Percentiles rank a stretch among this genome's conserved stretches.
Evolutionary conservation across 2,329 filamentous ascomycete genomes (phyloP).

Genomic region (Sporothrix luriei): DNA sequence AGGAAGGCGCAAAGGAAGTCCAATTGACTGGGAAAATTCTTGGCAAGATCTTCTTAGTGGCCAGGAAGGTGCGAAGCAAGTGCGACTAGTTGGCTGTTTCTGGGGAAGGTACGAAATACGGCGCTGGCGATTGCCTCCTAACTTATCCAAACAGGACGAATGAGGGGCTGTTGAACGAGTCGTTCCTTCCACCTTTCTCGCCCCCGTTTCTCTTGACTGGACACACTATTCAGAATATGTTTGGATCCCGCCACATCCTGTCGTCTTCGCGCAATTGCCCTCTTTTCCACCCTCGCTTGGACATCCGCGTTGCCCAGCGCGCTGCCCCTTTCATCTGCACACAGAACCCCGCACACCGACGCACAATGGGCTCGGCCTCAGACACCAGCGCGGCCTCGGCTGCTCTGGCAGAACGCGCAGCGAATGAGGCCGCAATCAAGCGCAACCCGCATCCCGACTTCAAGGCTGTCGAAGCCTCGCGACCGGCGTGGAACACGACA

Average conservation of each 20-base stretch:
- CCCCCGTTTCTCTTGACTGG: background rate
- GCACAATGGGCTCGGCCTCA: slow-evolving; percentile 15
- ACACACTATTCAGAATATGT: background rate
- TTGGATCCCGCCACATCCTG: background rate
- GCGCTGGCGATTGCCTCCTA: slow-evolving; percentile 13
- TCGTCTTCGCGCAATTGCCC: slow-evolving; percentile 3
- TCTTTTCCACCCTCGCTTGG: slow-evolving; percentile 9
- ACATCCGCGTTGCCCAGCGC: slow-evolving; percentile 2
- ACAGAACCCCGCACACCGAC: background rate
- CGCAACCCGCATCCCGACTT: slow-evolving; percentile 76
- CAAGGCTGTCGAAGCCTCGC: slow-evolving; percentile 67
- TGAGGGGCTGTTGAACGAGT: background rate
- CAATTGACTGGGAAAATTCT: background rate
- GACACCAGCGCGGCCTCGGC: slow-evolving; percentile 10
- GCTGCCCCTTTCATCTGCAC: background rate
- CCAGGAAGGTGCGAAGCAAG: background rate
- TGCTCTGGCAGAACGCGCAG: slow-evolving; percentile 27
- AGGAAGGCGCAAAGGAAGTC: background rate
- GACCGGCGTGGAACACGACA: slow-evolving; percentile 57
- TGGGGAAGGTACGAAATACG: background rate
- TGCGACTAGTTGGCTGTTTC: background rate
- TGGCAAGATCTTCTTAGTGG: background rate
- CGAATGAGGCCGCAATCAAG: slow-evolving; percentile 45
- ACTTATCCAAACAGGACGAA: slow-evolving; percentile 5
- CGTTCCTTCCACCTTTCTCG: slow-evolving; percentile 3